Evolutionary conservation across 2,329 filamentous ascomycete genomes (phyloP), one percentile per base, ranked within the genome.

Genomic region (Phialophora verrucosa): DNA sequence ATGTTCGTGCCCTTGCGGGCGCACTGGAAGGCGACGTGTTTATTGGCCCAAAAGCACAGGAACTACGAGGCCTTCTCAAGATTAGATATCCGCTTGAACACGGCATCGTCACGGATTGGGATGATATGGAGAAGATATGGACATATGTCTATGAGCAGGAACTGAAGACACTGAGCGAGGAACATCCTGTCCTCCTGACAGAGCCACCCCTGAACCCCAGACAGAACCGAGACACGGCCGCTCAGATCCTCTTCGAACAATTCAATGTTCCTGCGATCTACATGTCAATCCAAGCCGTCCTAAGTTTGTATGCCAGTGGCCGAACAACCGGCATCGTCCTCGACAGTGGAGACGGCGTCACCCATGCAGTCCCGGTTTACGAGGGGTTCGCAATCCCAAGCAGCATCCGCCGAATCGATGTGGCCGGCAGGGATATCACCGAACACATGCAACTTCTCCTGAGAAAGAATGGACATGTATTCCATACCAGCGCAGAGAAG

Each of bases 101-200:
- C 78, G 95, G 95, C 73, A 96, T 99, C 75, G 95, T 99, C 70
- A 99, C 95, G 73, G 93, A 99, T 80, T 99, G 95, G 95, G 95
- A 98, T 77, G 95, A 99, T 77, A 99, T 99, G 95, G 95, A 99
- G 83, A 89, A 92, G 82, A 99, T 99, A 81, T 99, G 95, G 95
- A 91, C 96, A 75, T 95, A 96, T 76, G 93, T 99, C 61, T 99
- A 98, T 78, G 91, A 91, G 65, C 94, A 97, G 76, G 95, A 96
- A 70, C 80, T 99, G 74, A 98, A 97, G 83, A 97, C 94, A 58
- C 85, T 97, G 76, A 97, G 93, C 79, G 95, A 99, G 85, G 95
- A 99, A 90, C 95, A 99, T 79, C 95, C 95, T 53, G 94, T 99
- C 68, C 88, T 99, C 60, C 85, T 99, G 74, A 99, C 95, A 68